A percentile compares a stretch with the other conserved stretches of the same genome.
These are phyloP conservation scores for Arthroderma sp. DNA, from an alignment of 2,329 filamentous ascomycete species.

Conservation along the genomic window DNA sequence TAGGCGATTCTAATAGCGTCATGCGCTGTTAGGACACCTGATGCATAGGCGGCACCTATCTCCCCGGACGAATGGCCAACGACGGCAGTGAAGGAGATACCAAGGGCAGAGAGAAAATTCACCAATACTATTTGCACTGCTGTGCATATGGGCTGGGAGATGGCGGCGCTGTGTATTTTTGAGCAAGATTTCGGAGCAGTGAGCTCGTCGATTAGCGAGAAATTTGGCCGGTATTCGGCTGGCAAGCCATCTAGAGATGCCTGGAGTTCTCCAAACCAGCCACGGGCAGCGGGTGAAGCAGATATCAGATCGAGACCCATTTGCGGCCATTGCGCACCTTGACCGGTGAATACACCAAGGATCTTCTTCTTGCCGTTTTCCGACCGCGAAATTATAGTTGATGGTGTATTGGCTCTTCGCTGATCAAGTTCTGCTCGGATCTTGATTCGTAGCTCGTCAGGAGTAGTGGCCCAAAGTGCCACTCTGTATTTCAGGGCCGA, in stretches of 20 bases:
- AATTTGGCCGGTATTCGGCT: neutral
- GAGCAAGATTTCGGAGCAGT: neutral
- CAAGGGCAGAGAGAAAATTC: constrained; percentile 20
- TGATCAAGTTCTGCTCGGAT: too few species aligned
- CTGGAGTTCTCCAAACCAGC: too few species aligned
- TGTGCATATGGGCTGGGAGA: constrained; percentile 23
- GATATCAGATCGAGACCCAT: constrained; percentile 9
- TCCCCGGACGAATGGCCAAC: constrained; percentile 26
- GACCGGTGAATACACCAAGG: constrained; percentile 14
- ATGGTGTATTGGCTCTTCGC: too few species aligned
- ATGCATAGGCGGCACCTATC: constrained; percentile 25
- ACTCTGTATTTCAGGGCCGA: neutral
- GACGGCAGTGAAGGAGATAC: constrained; percentile 18
- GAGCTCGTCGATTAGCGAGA: neutral
- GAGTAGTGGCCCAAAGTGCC: neutral
- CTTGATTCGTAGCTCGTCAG: neutral
- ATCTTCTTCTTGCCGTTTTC: too few species aligned
- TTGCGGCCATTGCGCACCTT: constrained; percentile 14
- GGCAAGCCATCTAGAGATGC: neutral
- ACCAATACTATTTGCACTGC: constrained; percentile 24
- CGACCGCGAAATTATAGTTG: too few species aligned
- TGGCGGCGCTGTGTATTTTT: constrained; percentile 19
- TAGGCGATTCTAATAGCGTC: constrained; percentile 14
- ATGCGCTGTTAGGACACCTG: constrained; percentile 14
- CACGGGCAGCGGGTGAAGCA: neutral